These are phyloP conservation scores for Scolecobasidium constrictum DNA, from an alignment of 2,329 filamentous ascomycete genomes.

Conservation along the genomic window DNA sequence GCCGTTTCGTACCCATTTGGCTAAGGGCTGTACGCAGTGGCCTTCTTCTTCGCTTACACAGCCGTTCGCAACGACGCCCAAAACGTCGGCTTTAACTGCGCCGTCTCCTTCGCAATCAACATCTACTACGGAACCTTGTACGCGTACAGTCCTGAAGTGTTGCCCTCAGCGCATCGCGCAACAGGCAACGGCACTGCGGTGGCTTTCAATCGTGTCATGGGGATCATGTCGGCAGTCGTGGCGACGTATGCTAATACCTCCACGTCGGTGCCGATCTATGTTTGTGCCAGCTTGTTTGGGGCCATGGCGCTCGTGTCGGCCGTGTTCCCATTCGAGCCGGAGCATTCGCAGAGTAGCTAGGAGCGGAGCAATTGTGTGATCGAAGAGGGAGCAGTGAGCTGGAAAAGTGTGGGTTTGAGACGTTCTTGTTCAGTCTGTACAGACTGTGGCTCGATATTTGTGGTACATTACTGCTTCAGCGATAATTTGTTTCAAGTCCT, in stretches of 20 bases:
- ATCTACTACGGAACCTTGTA: constrained; percentile 28
- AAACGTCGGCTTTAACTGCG: constrained; percentile 58
- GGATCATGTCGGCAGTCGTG: constrained; percentile 59
- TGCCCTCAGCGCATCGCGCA: constrained; percentile 59
- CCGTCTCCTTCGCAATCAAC: constrained; percentile 51
- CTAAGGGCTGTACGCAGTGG: no score
- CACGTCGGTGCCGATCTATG: constrained; percentile 25
- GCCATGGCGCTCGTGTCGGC: constrained; percentile 21
- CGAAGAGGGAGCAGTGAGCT: no score
- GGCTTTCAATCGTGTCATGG: constrained; percentile 62
- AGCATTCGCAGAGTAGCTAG: no score
- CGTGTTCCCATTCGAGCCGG: constrained; percentile 11
- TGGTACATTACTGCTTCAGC: no score
- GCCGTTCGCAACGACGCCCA: constrained; percentile 50
- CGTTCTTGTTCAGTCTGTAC: no score
- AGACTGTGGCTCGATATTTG: no score
- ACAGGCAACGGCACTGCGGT: constrained; percentile 67
- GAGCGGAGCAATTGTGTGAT: no score
- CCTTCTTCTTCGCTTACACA: constrained; percentile 68
- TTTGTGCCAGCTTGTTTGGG: constrained; percentile 25
- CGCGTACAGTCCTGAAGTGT: constrained; percentile 51
- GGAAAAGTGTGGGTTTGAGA: no score
- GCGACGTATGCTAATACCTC: constrained; percentile 44
- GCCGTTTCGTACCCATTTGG: no score
- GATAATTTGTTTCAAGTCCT: no score